Evolutionary conservation across 108 stramenopile species (phyloP), one percentile per base, ranked within the genome.

Genomic region (Phaeodactylum tricornutum): DNA sequence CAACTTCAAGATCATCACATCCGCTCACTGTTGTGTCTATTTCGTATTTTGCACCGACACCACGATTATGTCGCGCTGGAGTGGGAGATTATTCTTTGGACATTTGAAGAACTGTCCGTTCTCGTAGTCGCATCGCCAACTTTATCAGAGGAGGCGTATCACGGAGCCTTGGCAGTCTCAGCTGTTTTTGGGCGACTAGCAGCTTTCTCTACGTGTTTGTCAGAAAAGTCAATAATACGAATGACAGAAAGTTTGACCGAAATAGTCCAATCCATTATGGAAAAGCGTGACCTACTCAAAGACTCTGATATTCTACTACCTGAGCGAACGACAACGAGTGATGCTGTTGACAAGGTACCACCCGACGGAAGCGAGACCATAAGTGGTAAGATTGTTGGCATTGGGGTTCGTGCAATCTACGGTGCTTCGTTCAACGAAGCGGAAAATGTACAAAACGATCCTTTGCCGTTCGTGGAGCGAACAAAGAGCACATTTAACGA

Each of bases 331-430:
- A 20, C 15, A 2, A 6, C 9, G 22, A n/a, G 21, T 20, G 4
- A 15, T 15, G 4, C 12, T 15, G 16, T 17, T 2, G 53, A 55
- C 20, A 55, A 32, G 20, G 32, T 8, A 14, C 12, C 33, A 17
- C 50, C 54, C 20, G 69, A 62, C 4, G 51, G 46, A 19, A 45
- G 41, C 39, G 61, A 27, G 0, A 45, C 56, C 21, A 75, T 84
- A 17, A 63, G 79, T n/a, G 75, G 76, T 43, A 84, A 81, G 44
- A 54, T 89, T 25, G 78, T 89, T 29, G 80, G 59, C 44, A 75
- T 84, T 36, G 87, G 83, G 17, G 87, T 79, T 1, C 62, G 81
- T 47, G 81, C 81, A 25, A 78, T 89, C 31, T 61, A 62, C 36
- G 72, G 72, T 15, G 61, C 58, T 26, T 55, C 57, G 7, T 12